These are phyloP conservation scores for Elsinoe perseae DNA, from an alignment of 2,329 filamentous ascomycete genomes.

Conservation along the genomic window DNA sequence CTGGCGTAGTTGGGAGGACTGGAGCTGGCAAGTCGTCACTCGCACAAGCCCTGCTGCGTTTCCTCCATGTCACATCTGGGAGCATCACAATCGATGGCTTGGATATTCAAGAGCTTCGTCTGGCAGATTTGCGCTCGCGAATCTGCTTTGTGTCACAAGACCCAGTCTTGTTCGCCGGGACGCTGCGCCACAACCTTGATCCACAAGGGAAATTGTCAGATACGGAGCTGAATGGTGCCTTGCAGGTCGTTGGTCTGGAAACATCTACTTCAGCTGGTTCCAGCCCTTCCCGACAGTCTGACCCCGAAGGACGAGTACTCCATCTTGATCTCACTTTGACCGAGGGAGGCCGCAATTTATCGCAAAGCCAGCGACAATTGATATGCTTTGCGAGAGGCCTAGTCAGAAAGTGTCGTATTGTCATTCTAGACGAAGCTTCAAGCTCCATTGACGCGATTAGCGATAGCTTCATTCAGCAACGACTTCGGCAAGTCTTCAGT, in stretches of 20 bases:
- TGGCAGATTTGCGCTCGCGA: slow-evolving; percentile 66
- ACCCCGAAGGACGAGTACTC: slow-evolving; percentile 48
- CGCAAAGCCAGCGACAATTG: slow-evolving; percentile 57
- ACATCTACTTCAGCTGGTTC: slow-evolving; percentile 83
- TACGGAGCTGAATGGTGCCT: slow-evolving; percentile 44
- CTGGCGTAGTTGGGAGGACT: slow-evolving; percentile 73
- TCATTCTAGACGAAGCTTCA: slow-evolving; percentile 42
- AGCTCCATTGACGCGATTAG: slow-evolving; percentile 26
- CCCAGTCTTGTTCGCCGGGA: slow-evolving; percentile 73
- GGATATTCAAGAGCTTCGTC: slow-evolving; percentile 61
- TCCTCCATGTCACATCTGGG: slow-evolving; percentile 45
- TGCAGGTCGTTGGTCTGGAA: slow-evolving; percentile 85
- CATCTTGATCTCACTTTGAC: slow-evolving; percentile 49
- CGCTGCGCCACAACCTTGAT: slow-evolving; percentile 70
- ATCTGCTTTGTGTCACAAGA: slow-evolving; percentile 75
- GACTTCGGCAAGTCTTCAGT: slow-evolving; percentile 44
- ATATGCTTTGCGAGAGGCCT: slow-evolving; percentile 56
- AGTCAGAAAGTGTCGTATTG: slow-evolving; percentile 45
- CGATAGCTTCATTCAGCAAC: slow-evolving; percentile 6
- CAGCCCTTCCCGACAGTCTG: slow-evolving; percentile 38
- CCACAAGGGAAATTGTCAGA: slow-evolving; percentile 53
- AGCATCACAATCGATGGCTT: slow-evolving; percentile 44
- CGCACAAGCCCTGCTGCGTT: slow-evolving; percentile 72
- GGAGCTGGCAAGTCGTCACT: slow-evolving; percentile 81
- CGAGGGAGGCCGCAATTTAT: slow-evolving; percentile 53